Base-by-base conservation (phyloP, 2,329 filamentous ascomycete species). In the Orbilia quercus region DNA sequence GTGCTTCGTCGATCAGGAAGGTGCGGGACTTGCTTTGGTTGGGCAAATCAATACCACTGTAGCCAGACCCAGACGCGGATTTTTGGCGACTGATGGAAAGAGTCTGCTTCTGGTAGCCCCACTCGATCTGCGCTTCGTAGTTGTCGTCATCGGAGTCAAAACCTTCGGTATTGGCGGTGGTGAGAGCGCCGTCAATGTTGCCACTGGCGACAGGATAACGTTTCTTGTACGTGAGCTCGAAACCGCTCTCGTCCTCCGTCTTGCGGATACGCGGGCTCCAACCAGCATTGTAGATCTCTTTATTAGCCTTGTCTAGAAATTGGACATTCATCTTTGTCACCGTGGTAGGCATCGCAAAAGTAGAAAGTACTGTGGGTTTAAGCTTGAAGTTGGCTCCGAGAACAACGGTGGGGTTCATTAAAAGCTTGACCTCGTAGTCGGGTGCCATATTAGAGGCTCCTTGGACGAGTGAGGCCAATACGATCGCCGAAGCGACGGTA, bases 151-250 rank as follows among this genome's bases (percentile, higher is more conserved):
- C 58, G 16, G 77, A 76, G 57, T 80, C 78, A 70, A 81, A 81
- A 36, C 80, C 80, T 23, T 81, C 79, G 1, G 73, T 66, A 31
- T 78, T 77, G 45, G 80, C 80, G 14, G 67, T 76, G 22, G 70
- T 78, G 22, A 81, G 77, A 25, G 79, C 77, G 38, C 75, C 77
- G 40, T 79, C 75, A 69, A 80, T 79, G 31, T 80, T 74, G 38
- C 75, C 77, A 38, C 74, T 74, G 18, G 45, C 63, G 55, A 81
- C 77, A 18, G 76, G 25, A 75, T 81, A 80, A 14, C 81, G 79
- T 76, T 80, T 81, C 76, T 82, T 82, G 76, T 81, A 82, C 2
- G 80, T 82, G n/a, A 81, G 75, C 75, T 81, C 80, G 50, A 81
- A 79, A 16, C 78, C 76, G 42, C 66, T 59, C 38, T 79, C 76